Percentiles rank a stretch among this genome's conserved stretches.
Evolutionary conservation across 2,329 filamentous ascomycete species (phyloP).

Genomic region (Aspergillus bombycis): DNA sequence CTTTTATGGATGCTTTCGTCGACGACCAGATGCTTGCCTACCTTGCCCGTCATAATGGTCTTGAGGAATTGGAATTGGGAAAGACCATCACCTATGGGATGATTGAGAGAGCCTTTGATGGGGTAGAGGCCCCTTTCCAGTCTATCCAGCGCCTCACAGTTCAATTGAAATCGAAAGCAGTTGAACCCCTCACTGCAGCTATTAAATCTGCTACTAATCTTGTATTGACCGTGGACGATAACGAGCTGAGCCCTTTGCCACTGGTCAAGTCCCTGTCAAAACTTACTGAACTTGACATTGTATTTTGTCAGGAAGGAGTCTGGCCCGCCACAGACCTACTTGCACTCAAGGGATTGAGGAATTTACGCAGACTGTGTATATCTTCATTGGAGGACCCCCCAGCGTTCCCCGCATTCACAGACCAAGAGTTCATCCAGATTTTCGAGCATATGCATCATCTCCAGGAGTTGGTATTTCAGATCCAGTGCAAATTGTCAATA

Average conservation of each 20-base stretch:
- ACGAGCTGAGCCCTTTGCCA: not conserved
- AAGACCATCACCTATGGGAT: not conserved
- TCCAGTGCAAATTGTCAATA: not conserved
- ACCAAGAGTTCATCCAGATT: not conserved
- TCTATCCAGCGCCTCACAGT: not conserved
- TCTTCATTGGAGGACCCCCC: not conserved
- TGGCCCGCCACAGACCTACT: not conserved
- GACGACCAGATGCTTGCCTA: not conserved
- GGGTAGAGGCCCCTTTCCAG: not conserved
- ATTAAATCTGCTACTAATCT: not conserved
- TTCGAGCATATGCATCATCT: not conserved
- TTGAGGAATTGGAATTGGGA: not conserved
- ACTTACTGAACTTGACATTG: not conserved
- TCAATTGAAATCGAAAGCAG: not conserved
- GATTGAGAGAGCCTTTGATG: not conserved
- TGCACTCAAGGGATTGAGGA: not conserved
- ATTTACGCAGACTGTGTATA: not conserved
- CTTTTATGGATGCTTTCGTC: not conserved
- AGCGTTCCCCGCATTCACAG: not conserved
- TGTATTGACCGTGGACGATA: not conserved
- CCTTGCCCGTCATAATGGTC: not conserved
- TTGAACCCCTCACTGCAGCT: not conserved
- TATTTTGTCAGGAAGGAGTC: not conserved
- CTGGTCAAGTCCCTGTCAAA: not conserved
- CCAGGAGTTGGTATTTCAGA: not conserved